Base-by-base conservation (phyloP, 129 eudicot genomes). In the Escallonia rubra region DNA sequence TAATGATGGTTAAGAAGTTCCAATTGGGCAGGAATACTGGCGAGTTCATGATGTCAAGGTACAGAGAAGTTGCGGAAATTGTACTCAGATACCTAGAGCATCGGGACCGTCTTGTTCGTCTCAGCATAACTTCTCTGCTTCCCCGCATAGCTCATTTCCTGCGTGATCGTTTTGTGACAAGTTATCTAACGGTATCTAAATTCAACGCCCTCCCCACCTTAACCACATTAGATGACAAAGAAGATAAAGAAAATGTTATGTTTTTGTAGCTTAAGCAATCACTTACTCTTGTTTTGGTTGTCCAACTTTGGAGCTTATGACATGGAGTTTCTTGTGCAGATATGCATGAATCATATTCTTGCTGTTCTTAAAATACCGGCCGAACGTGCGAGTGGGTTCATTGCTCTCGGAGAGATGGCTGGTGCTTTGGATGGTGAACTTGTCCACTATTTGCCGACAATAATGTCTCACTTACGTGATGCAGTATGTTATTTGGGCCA, bases 361-460 rank as follows among this genome's bases (percentile, higher is more conserved):
- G 92, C 95, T 57, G 98, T 92, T 79, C 95, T 92, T 47, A 89
- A 86, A 81, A 83, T 82, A 80, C 98, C 98, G 16, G 89, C 96
- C 14, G 98, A 92, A 81, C 86, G 95, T 78, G 91, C 96, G 64
- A 92, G 98, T 80, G 98, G 98, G 61, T 92, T 92, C 74, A 86
- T 86, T 76, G 98, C 98, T 66, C 96, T 92, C 65, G 98, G 98
- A 68, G 98, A 92, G 90, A 92, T 92, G 98, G 96, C 98, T 80
- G 98, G 98, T 82, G 98, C 98, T 72, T 84, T 92, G 95, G 98
- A 92, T 55, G 98, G 98, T 59, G 96, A 92, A 82, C 88, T 92
- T 51, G 79, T 78, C 66, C 71, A 86, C 83, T 92, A 92, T 87
- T 86, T 92, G 98, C 98, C 98, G 95, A 92, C 91, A 86, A 88